Base-by-base conservation (phyloP, 441 rosid genomes). In the Euphorbia corollata region DNA sequence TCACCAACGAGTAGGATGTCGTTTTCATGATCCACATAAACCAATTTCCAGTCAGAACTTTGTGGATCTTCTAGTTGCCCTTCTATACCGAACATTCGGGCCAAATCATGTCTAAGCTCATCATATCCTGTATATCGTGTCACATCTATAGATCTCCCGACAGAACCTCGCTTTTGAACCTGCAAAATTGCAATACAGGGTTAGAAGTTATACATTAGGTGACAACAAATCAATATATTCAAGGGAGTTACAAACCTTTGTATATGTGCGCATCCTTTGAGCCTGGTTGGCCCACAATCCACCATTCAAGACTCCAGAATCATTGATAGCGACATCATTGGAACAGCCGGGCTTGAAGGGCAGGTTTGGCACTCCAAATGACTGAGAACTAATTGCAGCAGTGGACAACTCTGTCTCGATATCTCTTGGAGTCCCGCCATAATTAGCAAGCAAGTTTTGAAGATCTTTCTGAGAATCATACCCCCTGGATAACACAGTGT, bases 121-220 rank as follows among this genome's bases (percentile, higher is more conserved):
- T 87, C 94, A 53, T 92, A 92, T n/a, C 80, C 87, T 72, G 78
- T 86, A 65, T 86, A 92, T 36, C 96, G 94, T 12, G 92, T 90
- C 53, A 92, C 90, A 68, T 92, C 98, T 30, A 92, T 87, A 50
- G 97, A 92, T 81, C 98, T 85, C 75, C 98, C 98, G 0, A 92
- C 97, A n/a, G 97, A 87, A 15, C 98, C 98, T 23, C 97, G 96
- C 79, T 92, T 92, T 86, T 90, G 96, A 75, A 90, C 94, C 98
- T 92, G 73, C 80, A 66, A 20, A 34, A 69, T 55, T 59, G 75
- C 13, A 70, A 73, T 74, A 50, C 61, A 57, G 47, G 8, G 54
- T 63, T 34, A 63, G 59, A 36, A 8, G 8, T 11, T 1, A 39
- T 38, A 32, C 34, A 8, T 8, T 2, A 22, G 36, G 7, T 7